A percentile compares a stretch with the other conserved stretches of the same genome.
Conservation (phyloP, 2,329 filamentous ascomycete genomes). For the Fusarium globosum region DNA sequence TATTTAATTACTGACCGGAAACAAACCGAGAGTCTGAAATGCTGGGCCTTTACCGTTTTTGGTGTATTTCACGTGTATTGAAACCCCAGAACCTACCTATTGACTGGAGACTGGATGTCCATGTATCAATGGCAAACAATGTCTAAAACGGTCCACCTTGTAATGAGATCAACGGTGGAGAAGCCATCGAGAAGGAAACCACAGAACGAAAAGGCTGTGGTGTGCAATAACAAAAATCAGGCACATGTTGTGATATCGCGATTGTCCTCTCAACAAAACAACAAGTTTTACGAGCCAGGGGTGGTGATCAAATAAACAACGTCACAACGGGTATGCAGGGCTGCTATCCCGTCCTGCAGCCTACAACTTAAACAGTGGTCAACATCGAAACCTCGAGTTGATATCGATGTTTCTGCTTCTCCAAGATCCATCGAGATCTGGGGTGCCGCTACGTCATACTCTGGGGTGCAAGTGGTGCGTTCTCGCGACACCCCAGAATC, state of each 20-base stretch:
- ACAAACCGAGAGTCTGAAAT: neutral
- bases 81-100: neutral
- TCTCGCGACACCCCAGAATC: conserved; percentile 30
- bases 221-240: conserved; percentile 21
- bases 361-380: neutral
- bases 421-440: conserved; percentile 37
- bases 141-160: conserved; percentile 6
- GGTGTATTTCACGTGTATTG: neutral
- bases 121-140: conserved; percentile 1
- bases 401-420: conserved; percentile 15
- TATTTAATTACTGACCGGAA: neutral
- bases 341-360: conserved; percentile 6
- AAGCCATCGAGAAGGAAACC: neutral
- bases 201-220: neutral
- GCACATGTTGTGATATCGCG: conserved; percentile 20
- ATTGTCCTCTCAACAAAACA: conserved; percentile 2
- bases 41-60: neutral
- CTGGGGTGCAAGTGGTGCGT: conserved; percentile 27
- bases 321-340: conserved; percentile 33
- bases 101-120: neutral
- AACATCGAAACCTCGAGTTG: conserved; percentile 23
- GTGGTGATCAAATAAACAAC: conserved; percentile 26
- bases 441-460: conserved; percentile 40
- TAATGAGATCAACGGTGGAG: conserved; percentile 9
- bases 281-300: conserved; percentile 1